Percentiles rank a stretch among this genome's conserved stretches.
These are phyloP conservation scores for Xylaria arbuscula DNA, from an alignment of 2,329 filamentous ascomycete species.

Conservation along the genomic window DNA sequence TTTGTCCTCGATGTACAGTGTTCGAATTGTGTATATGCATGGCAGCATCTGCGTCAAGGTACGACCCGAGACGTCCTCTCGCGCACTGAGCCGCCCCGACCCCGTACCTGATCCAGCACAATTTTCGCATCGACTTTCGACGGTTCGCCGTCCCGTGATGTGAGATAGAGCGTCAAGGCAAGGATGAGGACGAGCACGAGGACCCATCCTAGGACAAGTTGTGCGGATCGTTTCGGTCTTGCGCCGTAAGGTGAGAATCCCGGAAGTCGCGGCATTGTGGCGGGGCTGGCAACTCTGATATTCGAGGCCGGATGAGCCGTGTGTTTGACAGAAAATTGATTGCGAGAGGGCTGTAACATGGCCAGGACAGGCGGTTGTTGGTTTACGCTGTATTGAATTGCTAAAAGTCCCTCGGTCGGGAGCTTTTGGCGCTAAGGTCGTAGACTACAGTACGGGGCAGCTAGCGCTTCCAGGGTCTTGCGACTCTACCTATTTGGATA, in stretches of 20 bases:
- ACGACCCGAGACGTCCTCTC: slow-evolving; percentile 36
- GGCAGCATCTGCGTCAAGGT: slow-evolving; percentile 23
- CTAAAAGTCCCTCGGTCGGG: not conserved
- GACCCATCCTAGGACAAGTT: slow-evolving; percentile 47
- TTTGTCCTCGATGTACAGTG: not conserved
- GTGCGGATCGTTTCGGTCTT: slow-evolving; percentile 45
- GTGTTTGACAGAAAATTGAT: not conserved
- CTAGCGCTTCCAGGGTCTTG: not conserved
- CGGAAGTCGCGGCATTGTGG: slow-evolving; percentile 38
- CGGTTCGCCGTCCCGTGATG: slow-evolving; percentile 41
- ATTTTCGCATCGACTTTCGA: slow-evolving; percentile 37
- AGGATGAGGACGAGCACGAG: slow-evolving; percentile 43
- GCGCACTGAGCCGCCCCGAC: slow-evolving; percentile 26
- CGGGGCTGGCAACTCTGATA: not conserved
- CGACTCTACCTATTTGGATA: slow-evolving; percentile 24
- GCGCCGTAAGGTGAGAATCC: slow-evolving; percentile 49
- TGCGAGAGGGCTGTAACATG: not conserved
- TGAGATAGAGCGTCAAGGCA: slow-evolving; percentile 46
- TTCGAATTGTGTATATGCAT: not conserved
- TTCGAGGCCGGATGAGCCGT: not conserved
- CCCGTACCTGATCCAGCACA: slow-evolving; percentile 36
- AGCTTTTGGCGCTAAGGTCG: not conserved
- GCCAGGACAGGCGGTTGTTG: not conserved
- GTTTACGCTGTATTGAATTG: not conserved
- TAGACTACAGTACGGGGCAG: not conserved